Percentiles rank a stretch among this genome's conserved stretches.
These are phyloP conservation scores for Claviceps africana DNA, from an alignment of 2,329 filamentous ascomycete genomes.

Conservation along the genomic window DNA sequence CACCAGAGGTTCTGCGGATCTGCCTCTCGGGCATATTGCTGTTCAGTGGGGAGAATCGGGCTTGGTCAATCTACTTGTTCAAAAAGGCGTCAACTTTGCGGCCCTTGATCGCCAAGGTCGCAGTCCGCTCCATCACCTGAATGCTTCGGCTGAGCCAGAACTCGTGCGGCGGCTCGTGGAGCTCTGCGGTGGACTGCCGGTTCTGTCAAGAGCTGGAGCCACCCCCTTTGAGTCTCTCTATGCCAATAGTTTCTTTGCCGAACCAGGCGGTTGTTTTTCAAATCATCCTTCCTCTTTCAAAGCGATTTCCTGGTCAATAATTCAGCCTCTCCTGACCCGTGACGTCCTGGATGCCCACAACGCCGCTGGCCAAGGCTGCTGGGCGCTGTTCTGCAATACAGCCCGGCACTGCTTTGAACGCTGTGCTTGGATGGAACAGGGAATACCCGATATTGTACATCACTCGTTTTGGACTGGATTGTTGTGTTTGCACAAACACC, in stretches of 20 bases:
- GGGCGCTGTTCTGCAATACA: conserved; percentile 14
- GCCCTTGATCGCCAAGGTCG: conserved; percentile 7
- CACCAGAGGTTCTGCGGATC: conserved; percentile 6
- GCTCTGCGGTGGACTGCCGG: conserved; percentile 7
- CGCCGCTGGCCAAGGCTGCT: conserved; percentile 9
- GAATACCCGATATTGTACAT: not conserved
- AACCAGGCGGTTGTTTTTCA: conserved; percentile 2
- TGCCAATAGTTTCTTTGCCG: conserved; percentile 9
- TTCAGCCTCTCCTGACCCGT: conserved; percentile 12
- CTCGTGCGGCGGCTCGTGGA: conserved; percentile 14
- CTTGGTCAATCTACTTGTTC: conserved; percentile 11
- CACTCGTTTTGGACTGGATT: not conserved
- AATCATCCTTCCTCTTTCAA: conserved; percentile 13
- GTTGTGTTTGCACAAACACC: not conserved
- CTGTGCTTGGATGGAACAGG: not conserved
- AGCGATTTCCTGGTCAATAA: conserved; percentile 6
- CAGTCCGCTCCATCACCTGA: conserved; percentile 14
- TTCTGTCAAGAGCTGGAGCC: conserved; percentile 6
- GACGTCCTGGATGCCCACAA: conserved; percentile 12
- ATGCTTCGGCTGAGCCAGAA: conserved; percentile 11
- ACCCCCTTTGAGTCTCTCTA: conserved; percentile 19
- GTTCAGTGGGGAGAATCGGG: conserved; percentile 15
- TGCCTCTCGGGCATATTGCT: conserved; percentile 2
- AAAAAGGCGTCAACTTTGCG: conserved; percentile 8
- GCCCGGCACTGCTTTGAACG: not conserved